These are phyloP conservation scores for Trametes cubensis DNA, from an alignment of 768 basidiomycete genomes.

Conservation along the genomic window DNA sequence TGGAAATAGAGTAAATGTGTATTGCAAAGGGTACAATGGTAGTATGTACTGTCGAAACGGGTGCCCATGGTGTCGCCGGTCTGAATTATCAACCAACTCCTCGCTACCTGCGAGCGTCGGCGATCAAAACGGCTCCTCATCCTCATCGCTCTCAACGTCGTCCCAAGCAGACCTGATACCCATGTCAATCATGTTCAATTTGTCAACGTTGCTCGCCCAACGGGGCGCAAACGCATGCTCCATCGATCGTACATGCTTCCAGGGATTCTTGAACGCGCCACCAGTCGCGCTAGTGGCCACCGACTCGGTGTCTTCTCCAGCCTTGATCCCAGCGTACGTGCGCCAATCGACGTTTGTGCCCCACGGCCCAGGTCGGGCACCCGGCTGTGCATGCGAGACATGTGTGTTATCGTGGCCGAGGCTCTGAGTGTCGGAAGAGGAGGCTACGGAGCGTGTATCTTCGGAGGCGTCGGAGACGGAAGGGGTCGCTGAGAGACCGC, in stretches of 20 bases:
- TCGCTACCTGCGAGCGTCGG: no score
- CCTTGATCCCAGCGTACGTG: not conserved
- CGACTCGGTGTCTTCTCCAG: constrained; percentile 4
- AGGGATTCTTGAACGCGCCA: constrained; percentile 15
- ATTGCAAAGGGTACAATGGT: no score
- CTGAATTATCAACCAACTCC: no score
- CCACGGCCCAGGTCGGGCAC: not conserved
- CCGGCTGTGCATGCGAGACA: not conserved
- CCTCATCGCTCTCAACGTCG: not conserved
- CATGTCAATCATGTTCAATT: not conserved
- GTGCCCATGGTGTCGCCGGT: no score
- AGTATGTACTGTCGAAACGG: no score
- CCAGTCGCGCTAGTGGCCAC: constrained; percentile 2
- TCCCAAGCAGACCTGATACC: constrained; percentile 7
- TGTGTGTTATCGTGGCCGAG: no score
- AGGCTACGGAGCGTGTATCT: not conserved
- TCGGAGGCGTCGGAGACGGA: not conserved
- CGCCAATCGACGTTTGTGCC: not conserved
- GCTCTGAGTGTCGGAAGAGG: not conserved
- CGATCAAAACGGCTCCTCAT: constrained; percentile 4
- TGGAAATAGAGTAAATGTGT: no score
- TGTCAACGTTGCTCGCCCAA: not conserved
- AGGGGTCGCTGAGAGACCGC: not conserved
- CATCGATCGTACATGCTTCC: constrained; percentile 3
- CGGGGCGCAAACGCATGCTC: not conserved